These are phyloP conservation scores for Paraconiothyrium sp. DNA, from an alignment of 2,329 filamentous ascomycete species.

Conservation along the genomic window DNA sequence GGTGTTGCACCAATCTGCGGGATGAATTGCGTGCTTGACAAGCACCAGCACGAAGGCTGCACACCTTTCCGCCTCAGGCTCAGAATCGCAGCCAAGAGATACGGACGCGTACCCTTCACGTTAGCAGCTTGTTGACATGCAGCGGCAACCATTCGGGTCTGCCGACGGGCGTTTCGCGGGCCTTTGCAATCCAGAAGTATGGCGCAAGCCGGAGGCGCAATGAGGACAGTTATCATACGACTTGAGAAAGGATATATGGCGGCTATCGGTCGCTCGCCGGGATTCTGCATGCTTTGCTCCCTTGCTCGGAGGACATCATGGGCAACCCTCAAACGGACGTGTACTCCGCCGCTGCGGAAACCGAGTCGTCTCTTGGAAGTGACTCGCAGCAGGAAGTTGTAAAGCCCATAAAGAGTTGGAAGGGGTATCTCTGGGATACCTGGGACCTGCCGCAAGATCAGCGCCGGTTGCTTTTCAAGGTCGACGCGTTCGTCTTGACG, in stretches of 20 bases:
- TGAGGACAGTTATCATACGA: conserved; percentile 3
- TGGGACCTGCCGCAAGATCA: conserved; percentile 9
- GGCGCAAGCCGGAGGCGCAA: conserved; percentile 3
- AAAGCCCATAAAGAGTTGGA: conserved; percentile 9
- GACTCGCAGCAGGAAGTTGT: conserved; percentile 1
- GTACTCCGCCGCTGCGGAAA: background rate
- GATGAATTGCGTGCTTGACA: conserved; percentile 8
- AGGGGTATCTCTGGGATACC: conserved; percentile 14
- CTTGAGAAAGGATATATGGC: background rate
- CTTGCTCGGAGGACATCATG: background rate
- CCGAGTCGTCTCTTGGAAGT: conserved; percentile 2
- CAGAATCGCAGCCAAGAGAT: background rate
- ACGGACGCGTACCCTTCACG: background rate
- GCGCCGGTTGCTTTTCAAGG: conserved; percentile 12
- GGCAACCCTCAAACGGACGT: background rate
- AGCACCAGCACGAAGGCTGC: background rate
- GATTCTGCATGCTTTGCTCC: background rate
- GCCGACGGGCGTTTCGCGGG: background rate
- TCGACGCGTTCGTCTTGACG: conserved; percentile 13
- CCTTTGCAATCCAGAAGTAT: background rate
- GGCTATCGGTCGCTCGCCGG: background rate
- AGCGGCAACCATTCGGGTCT: background rate
- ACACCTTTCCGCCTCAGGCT: conserved; percentile 1
- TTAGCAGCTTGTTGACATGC: background rate
- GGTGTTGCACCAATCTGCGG: conserved; percentile 2